phyloP scores from a whole-genome alignment of 139 green algal species.

The Desmodesmus armatus region DNA sequence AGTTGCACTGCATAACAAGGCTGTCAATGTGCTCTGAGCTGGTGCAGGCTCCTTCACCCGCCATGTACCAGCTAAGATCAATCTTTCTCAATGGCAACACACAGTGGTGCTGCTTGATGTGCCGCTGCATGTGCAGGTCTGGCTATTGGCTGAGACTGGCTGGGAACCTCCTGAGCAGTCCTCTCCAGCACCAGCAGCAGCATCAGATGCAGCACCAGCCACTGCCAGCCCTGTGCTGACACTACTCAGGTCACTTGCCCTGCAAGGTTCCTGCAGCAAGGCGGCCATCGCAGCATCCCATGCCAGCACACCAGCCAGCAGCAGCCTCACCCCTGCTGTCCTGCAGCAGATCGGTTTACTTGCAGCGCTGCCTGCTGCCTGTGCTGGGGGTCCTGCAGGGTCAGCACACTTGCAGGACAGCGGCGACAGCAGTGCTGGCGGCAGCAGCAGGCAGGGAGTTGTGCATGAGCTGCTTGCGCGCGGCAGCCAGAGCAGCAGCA shows the following conservation, averaged over 20 bases:
- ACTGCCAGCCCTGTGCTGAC: not conserved
- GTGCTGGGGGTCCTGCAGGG: not conserved
- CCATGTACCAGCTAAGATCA: too few relatives aligned
- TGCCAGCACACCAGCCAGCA: not conserved
- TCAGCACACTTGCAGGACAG: not conserved
- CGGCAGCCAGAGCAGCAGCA: not conserved
- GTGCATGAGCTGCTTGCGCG: not conserved
- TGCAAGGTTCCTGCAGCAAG: not conserved
- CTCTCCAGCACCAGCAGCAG: not conserved
- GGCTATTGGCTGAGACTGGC: conserved; percentile 20
- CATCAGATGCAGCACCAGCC: conserved; percentile 25
- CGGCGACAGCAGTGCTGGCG: not conserved
- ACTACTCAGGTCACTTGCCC: not conserved
- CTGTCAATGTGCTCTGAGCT: too few relatives aligned
- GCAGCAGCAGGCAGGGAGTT: not conserved
- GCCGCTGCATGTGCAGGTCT: too few relatives aligned
- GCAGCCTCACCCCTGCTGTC: not conserved
- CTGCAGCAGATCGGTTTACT: too few relatives aligned
- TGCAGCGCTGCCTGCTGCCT: not conserved
- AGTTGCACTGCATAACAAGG: too few relatives aligned
- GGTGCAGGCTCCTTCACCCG: too few relatives aligned
- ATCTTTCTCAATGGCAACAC: too few relatives aligned
- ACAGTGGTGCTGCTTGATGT: too few relatives aligned
- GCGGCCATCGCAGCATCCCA: too few relatives aligned
- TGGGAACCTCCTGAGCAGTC: conserved; percentile 28